Conservation (phyloP, 129 eudicot genomes). For the Centaurea solstitialis region DNA sequence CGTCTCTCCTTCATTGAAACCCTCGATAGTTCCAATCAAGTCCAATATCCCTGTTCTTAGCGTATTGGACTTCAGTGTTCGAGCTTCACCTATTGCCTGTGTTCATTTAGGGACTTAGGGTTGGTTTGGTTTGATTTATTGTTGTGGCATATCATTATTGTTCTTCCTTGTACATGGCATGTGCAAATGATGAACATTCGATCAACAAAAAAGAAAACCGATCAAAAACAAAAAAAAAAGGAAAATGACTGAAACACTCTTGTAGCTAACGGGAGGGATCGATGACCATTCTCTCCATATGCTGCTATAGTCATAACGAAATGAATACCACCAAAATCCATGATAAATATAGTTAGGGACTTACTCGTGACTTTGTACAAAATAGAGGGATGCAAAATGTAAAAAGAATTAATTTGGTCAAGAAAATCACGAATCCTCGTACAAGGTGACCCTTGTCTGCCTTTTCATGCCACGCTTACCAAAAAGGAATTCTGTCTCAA, state of each 20-base stretch:
- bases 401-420: neutral
- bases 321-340: too few relatives aligned
- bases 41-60: too few relatives aligned
- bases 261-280: neutral
- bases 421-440: conserved; percentile 27
- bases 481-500: conserved; percentile 7
- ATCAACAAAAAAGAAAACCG: neutral
- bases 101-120: too few relatives aligned
- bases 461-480: conserved; percentile 28
- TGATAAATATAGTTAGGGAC: neutral
- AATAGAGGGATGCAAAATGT: neutral
- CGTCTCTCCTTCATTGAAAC: too few relatives aligned
- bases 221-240: too few relatives aligned
- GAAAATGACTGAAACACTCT: neutral
- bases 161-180: too few relatives aligned
- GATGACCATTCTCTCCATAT: neutral
- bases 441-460: conserved; percentile 30
- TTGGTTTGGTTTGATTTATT: too few relatives aligned
- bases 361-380: neutral
- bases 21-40: too few relatives aligned
- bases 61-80: too few relatives aligned
- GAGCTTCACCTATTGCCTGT: neutral
- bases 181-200: neutral
- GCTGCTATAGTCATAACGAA: too few relatives aligned
- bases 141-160: neutral